Base-by-base conservation (phyloP, 75 land plant species). In the Picea sitchensis region DNA sequence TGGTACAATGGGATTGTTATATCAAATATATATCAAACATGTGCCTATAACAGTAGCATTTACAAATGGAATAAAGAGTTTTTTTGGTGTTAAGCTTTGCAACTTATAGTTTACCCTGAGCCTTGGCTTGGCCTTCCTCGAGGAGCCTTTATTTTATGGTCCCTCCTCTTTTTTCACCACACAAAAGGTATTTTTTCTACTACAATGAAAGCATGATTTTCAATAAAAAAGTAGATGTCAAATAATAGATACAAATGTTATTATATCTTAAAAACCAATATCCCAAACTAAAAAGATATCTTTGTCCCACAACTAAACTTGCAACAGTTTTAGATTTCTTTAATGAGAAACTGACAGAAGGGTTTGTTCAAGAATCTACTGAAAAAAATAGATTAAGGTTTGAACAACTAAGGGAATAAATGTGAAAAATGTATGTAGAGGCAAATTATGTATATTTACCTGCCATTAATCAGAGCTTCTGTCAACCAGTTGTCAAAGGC, bases 401-500 rank as follows among this genome's bases (percentile, higher is more conserved):
- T n/a, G n/a, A n/a, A n/a, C n/a, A n/a, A n/a, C n/a, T n/a, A n/a
- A n/a, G n/a, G n/a, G n/a, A n/a, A n/a, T n/a, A n/a, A n/a, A n/a
- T n/a, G n/a, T n/a, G n/a, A n/a, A n/a, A n/a, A n/a, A n/a, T n/a
- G n/a, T n/a, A n/a, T n/a, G n/a, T n/a, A n/a, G n/a, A n/a, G n/a
- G n/a, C n/a, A n/a, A n/a, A n/a, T n/a, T n/a, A n/a, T n/a, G n/a
- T n/a, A n/a, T n/a, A n/a, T 60, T 56, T 79, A 92, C 93, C 90
- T 87, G 75, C 89, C 87, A 83, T 85, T 84, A 4, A 87, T 15
- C n/a, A 96, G 86, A 73, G 91, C 78, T 11, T 91, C 90, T 38
- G 80, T 84, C 69, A 96, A 86, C 99, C 99, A 96, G 18, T 81
- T 73, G 77, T 88, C 95, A 76, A 96, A 96, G 21, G 77, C 95